These are phyloP conservation scores for Yarrowia divulgata DNA, from an alignment of 805 yeast genomes.

Conservation along the genomic window DNA sequence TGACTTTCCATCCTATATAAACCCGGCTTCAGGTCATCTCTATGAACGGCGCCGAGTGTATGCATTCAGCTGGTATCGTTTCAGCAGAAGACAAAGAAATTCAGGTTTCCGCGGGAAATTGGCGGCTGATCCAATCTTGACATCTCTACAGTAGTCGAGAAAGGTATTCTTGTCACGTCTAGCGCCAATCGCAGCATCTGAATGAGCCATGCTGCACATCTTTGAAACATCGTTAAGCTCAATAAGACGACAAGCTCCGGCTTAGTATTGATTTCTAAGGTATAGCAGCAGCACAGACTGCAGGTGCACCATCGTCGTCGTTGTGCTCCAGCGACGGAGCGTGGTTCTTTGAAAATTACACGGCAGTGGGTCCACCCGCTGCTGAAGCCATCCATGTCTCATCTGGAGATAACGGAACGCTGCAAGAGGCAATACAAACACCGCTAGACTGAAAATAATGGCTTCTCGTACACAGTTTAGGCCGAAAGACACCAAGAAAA, in stretches of 20 bases:
- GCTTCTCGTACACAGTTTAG: background rate
- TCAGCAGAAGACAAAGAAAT: background rate
- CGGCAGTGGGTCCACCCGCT: background rate
- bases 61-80: background rate
- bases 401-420: background rate
- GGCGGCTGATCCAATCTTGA: constrained; percentile 2
- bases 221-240: background rate
- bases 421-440: background rate
- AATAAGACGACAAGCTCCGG: background rate
- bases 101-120: constrained; percentile 3
- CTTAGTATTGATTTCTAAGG: background rate
- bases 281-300: background rate
- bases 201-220: constrained; percentile 27
- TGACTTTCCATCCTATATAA: background rate
- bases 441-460: background rate
- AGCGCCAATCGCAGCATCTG: constrained; percentile 23
- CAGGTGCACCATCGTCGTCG: background rate
- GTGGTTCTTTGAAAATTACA: background rate
- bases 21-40: background rate
- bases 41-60: constrained; percentile 5
- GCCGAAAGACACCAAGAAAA: too few species aligned
- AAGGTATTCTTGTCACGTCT: background rate
- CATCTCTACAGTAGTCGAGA: background rate
- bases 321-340: background rate
- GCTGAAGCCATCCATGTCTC: background rate